Evolutionary conservation across 768 basidiomycete genomes (phyloP).

Genomic region (Russula earlei): DNA sequence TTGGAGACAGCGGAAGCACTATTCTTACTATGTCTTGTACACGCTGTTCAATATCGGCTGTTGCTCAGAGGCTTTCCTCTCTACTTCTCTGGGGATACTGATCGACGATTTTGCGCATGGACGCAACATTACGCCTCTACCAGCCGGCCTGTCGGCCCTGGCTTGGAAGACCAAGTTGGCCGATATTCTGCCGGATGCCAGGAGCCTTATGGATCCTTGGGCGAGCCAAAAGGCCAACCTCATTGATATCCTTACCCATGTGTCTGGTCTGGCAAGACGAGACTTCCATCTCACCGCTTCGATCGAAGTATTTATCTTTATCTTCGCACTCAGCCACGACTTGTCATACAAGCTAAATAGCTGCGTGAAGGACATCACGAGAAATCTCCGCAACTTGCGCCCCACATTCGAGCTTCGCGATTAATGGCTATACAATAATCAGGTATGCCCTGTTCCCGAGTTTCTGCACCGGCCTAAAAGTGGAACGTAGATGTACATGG

Average conservation of each 20-base stretch:
- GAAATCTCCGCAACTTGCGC: conserved; percentile 25
- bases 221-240: conserved; percentile 30
- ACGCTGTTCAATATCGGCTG: conserved; percentile 33
- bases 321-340: not conserved
- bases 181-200: conserved; percentile 30
- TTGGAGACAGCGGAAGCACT: not conserved
- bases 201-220: conserved; percentile 36
- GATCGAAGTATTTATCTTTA: not conserved
- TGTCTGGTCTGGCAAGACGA: conserved; percentile 33
- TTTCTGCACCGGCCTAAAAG: not conserved
- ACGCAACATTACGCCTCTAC: conserved; percentile 29
- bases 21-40: conserved; percentile 19
- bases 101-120: conserved; percentile 33
- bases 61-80: conserved; percentile 34
- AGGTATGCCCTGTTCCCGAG: conserved; percentile 20
- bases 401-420: conserved; percentile 33
- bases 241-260: conserved; percentile 33
- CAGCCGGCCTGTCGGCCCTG: conserved; percentile 24
- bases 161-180: conserved; percentile 31
- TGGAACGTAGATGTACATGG: conserved; percentile 31
- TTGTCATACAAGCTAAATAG: not conserved
- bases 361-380: not conserved
- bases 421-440: conserved; percentile 33
- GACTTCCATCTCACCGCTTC: not conserved
- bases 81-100: conserved; percentile 32